Evolutionary conservation across 352 stramenopile species (phyloP), one percentile per base, ranked within the genome.

Genomic region (Globisporangium paddicum): DNA sequence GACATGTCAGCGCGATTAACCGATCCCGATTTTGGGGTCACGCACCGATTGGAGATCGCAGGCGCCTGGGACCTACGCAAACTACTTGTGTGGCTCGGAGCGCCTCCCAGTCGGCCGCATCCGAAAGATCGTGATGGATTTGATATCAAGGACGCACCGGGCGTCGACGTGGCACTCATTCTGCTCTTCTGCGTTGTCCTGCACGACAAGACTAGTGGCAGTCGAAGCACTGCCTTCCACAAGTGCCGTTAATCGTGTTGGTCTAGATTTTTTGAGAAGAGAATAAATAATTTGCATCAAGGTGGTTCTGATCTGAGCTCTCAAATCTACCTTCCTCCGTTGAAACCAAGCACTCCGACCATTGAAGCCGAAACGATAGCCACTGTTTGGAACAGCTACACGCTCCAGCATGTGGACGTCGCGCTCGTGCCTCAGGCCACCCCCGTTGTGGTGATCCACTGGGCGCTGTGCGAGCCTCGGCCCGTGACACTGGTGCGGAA

Each of bases 71-170:
- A 50, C 25, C 52, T 58, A 23, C 56, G 60, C 46, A 46, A 35
- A 19, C 18, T 34, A 9, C 55, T 73, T 6, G 58, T 64, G 2
- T 60, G 63, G 13, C 62, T 69, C 63, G 44, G 53, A 64, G 8
- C 66, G 62, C 7, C 62, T 41, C 9, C 16, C 38, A n/a, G 64
- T 60, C 2, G 49, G 7, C 14, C 58, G 66, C 18, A 65, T 60
- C 30, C 66, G 0, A 38, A 64, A 9, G 38, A 62, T 0, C 58
- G 55, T 18, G 28, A 65, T 16, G 51, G 65, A 37, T 64, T 62
- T 42, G 34, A 57, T 38, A 8, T 66, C 1, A 37, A 55, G 18
- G 28, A 62, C 16, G 60, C 54, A 9, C 52, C 52, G 13, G 42
- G 42, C 30, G 28, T 66, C n/a, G 52, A 62, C 46, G 40, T 28